These are phyloP conservation scores for Hyphopichia burtonii DNA, from an alignment of 1,139 yeast species.

Conservation along the genomic window DNA sequence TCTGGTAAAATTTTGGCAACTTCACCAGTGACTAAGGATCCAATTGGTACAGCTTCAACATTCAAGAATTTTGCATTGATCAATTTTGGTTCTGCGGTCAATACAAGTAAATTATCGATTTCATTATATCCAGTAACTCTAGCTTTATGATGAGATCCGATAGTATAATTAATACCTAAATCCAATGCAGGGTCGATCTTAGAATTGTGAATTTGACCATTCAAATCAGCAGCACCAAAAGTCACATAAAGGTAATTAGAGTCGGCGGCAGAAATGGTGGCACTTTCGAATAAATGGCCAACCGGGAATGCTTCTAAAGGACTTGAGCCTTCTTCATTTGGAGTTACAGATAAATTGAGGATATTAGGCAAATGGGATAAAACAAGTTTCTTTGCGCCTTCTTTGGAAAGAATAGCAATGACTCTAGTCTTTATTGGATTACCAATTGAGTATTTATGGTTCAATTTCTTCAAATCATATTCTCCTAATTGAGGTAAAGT, in stretches of 20 bases:
- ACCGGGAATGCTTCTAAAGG: slow-evolving; percentile 72
- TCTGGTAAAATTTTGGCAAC: slow-evolving; percentile 66
- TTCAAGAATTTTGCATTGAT: slow-evolving; percentile 66
- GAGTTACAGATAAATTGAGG: slow-evolving; percentile 19
- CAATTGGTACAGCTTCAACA: slow-evolving; percentile 71
- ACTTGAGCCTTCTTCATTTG: slow-evolving; percentile 9
- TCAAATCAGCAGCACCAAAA: slow-evolving; percentile 52
- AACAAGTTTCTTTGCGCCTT: slow-evolving; percentile 59
- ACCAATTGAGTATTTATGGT: slow-evolving; percentile 66
- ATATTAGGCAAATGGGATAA: slow-evolving; percentile 66
- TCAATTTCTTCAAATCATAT: slow-evolving; percentile 47
- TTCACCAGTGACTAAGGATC: slow-evolving; percentile 61
- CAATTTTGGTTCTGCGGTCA: slow-evolving; percentile 67
- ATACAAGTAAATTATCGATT: slow-evolving; percentile 62
- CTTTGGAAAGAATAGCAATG: slow-evolving; percentile 55
- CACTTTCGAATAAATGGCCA: slow-evolving; percentile 67
- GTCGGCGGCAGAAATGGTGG: slow-evolving; percentile 59
- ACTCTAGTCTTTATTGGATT: slow-evolving; percentile 68
- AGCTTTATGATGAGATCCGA: slow-evolving; percentile 70
- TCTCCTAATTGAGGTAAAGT: slow-evolving; percentile 64
- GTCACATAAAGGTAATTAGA: slow-evolving; percentile 54
- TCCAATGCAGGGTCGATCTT: slow-evolving; percentile 56
- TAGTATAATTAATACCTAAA: slow-evolving; percentile 50
- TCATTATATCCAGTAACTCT: slow-evolving; percentile 71
- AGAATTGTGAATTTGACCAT: slow-evolving; percentile 74